Evolutionary conservation across 2,329 filamentous ascomycete species (phyloP), one percentile per base, ranked within the genome.

Genomic region (Penicillium capsulatum): DNA sequence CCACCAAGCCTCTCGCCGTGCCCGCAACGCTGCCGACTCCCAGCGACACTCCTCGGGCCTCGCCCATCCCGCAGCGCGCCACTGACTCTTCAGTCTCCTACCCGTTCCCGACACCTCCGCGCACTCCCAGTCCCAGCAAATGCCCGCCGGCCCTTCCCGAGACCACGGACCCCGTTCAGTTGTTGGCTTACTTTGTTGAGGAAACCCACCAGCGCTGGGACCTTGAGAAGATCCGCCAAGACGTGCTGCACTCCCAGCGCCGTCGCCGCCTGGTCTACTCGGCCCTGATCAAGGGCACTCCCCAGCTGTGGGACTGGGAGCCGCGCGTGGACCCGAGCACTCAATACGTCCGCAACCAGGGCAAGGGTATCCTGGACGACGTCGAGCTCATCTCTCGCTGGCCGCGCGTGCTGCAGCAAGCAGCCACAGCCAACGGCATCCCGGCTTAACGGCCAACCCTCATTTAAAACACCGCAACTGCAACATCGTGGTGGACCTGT

Each of bases 261-360:
- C 81, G 83, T 58, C 79, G 90, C 10, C 77, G 83, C 35, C 68
- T 94, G 7, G 84, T 88, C 17, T 94, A 87, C 82, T 78, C 77
- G 28, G 86, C 90, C 0, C 73, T 96, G 48, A 85, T 80, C 60
- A 68, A 82, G 63, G 90, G 89, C 39, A 72, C 72, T 24, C 88
- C 86, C 53, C 84, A 85, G 27, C 78, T 81, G 60, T 96, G 90
- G 90, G 90, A 96, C 65, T 85, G 84, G 66, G 78, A 90, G 67
- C 88, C 88, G 0, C 68, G 75, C 37, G 54, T 70, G 34, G 59
- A 67, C 48, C 61, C 59, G 6, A 63, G 63, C 44, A 50, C 45
- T 52, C 86, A 86, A 66, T 94, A 91, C 65, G 94, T 96, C 55
- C 85, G 90, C 34, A 69, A 69, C 54, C 63, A 65, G 37, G 62